Evolutionary conservation across 768 basidiomycete genomes (phyloP), one percentile per base, ranked within the genome.

Genomic region (Boletellus emodensis): DNA sequence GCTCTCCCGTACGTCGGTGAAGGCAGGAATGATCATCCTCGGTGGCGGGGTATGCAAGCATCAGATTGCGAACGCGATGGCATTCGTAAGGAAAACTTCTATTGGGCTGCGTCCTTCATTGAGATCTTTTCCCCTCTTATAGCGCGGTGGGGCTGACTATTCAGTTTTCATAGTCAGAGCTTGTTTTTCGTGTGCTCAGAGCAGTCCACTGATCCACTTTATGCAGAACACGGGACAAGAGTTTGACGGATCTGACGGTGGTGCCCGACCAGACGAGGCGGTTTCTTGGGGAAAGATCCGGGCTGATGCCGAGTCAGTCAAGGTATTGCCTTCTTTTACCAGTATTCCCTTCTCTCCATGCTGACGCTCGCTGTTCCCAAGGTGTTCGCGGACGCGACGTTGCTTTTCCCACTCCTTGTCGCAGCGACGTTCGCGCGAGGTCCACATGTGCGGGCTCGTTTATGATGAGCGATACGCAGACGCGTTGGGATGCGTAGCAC

Each of bases 1-100:
- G 68, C 72, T 90, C 15, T 83, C 89, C 11, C 79, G 96, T 47
- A 84, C 81, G 55, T 88, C 94, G 33, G 84, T 81, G 48, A 94
- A 92, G 71, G 96, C 96, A 17, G 96, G 96, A 2, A 98, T 98
- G 94, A 92, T 99, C 59, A 83, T 99, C 46, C 82, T 98, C 12
- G 96, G 96, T 8, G 96, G 96, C 3, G 96, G 96, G 1, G 94
- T 99, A 9, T 98, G 94, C 74, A 99, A 99, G 67, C 96, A 99
- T 65, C 96, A 99, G 65, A 96, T 99, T 49, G 95, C 95, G 15
- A 99, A 99, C 64, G 94, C 95, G 1, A 97, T 99, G 96, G 75
- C 98, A 22, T 95, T 99, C 64, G 95, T 97, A 69, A 70, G 80
- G 33, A 24, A 56, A 18, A 10, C 39, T 41, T 52, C 48, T 17